Evolutionary conservation across 257 asterid species (phyloP).

Genomic region (Capsicum chinense): DNA sequence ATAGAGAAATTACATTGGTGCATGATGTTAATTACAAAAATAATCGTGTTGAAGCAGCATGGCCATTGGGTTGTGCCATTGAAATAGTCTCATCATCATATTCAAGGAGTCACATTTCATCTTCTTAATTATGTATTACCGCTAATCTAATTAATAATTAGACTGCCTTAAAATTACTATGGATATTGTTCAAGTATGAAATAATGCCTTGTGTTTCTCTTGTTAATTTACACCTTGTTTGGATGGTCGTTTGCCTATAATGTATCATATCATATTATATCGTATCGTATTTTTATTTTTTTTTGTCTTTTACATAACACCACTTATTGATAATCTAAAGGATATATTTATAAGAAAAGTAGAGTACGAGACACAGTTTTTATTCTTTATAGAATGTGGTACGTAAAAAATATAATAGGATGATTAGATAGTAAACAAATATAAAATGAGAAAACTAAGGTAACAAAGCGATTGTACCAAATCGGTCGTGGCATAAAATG

Average conservation of each 20-base stretch:
- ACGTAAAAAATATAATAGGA: too few relatives aligned
- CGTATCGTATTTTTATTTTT: not conserved
- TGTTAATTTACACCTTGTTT: not conserved
- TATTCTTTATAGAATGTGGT: too few relatives aligned
- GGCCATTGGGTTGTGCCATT: slow-evolving; percentile 19
- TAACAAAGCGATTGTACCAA: too few relatives aligned
- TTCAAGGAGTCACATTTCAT: not conserved
- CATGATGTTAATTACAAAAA: not conserved
- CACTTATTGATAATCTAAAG: too few relatives aligned
- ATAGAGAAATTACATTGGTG: not conserved
- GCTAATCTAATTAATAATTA: not conserved
- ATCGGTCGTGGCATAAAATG: too few relatives aligned
- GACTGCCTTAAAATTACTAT: too few relatives aligned
- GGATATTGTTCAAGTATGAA: too few relatives aligned
- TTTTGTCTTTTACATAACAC: too few relatives aligned
- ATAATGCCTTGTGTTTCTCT: not conserved
- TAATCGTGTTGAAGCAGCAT: slow-evolving; percentile 13
- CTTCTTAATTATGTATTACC: not conserved
- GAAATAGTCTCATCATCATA: not conserved
- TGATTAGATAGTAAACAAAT: too few relatives aligned
- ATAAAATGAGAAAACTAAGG: too few relatives aligned
- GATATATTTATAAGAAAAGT: too few relatives aligned
- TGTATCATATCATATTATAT: not conserved
- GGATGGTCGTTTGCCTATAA: fast-evolving
- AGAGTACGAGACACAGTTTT: too few relatives aligned